Conservation (phyloP, 345 rosid species). For the Eucalyptus sideroxylon region DNA sequence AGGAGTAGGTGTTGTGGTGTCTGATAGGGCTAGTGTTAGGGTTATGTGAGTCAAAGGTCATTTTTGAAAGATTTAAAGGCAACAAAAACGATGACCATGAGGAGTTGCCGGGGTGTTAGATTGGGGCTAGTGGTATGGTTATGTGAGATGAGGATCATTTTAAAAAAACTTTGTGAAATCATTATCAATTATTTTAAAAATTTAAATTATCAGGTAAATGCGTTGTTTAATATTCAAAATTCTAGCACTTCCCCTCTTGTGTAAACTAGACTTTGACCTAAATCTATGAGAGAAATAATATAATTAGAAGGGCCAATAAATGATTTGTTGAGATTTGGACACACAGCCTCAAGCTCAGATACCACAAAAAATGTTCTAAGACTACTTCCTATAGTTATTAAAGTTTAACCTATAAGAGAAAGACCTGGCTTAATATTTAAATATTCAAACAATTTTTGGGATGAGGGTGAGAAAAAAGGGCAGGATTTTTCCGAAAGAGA, state of each 20-base stretch:
- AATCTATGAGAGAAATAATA: not conserved
- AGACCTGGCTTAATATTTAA: not conserved
- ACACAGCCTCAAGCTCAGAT: fast-evolving
- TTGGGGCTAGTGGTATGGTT: not conserved
- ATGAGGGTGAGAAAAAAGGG: not conserved
- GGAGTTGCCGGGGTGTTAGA: not conserved
- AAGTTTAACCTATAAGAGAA: not conserved
- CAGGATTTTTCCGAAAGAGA: not conserved
- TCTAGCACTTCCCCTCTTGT: not conserved
- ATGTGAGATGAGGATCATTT: not conserved
- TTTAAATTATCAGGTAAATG: not conserved
- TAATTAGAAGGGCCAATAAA: not conserved
- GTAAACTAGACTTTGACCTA: not conserved
- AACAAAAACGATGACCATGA: not conserved
- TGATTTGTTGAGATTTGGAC: not conserved
- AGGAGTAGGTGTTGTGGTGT: not conserved
- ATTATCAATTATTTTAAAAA: not conserved
- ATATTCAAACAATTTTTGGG: not conserved
- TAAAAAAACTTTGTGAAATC: not conserved
- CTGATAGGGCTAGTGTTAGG: not conserved
- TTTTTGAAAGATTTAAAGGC: not conserved
- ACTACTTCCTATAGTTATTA: not conserved
- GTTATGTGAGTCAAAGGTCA: not conserved
- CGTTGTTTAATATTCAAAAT: not conserved
- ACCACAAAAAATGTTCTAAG: not conserved